Evolutionary conservation across 139 green algal genomes (phyloP), one percentile per base, ranked within the genome.

Genomic region (Nannochloris sp.): DNA sequence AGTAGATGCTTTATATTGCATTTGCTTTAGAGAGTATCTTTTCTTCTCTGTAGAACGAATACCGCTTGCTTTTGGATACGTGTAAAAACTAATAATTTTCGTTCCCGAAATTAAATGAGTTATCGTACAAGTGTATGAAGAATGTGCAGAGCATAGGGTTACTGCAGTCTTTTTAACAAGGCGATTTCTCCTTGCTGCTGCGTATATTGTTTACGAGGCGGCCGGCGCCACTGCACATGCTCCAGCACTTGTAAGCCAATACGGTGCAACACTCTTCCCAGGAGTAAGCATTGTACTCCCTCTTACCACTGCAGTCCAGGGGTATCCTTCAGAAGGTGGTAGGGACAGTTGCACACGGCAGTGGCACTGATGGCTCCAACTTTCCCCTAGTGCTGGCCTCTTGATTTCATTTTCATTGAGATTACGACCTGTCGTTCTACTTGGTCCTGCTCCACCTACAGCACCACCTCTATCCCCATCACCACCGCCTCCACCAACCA

Each of bases 311-410:
- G 45, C 63, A 12, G 30, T 47, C 36, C 27, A 35, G 14, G 32
- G 34, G 32, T 42, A 38, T 27, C 32, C 36, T n/a, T 60, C n/a
- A 8, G 27, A 24, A 15, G 56, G 13, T 51, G n/a, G 19, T 35
- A 62, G n/a, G 12, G 23, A 23, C 7, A 8, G 14, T 15, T 15
- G 25, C 4, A 59, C 9, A 8, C 60, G 35, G 14, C 30, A n/a
- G 51, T 76, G 69, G 6, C 62, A 24, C 34, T 77, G 70, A 30
- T 47, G 60, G 35, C 30, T 36, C 70, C 70, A 77, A 35, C 60
- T 72, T 38, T 77, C 63, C 2, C 70, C 70, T 55, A 77, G 54
- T 13, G 70, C 70, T 4, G 70, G 48, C n/a, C 27, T 46, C 9
- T 61, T 35, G n/a, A 55, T 19, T 12, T 27, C 54, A n/a, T 38